Percentiles rank a stretch among this genome's conserved stretches.
These are phyloP conservation scores for Bipolaris sorokiniana DNA, from an alignment of 2,329 filamentous ascomycete genomes.

Conservation along the genomic window DNA sequence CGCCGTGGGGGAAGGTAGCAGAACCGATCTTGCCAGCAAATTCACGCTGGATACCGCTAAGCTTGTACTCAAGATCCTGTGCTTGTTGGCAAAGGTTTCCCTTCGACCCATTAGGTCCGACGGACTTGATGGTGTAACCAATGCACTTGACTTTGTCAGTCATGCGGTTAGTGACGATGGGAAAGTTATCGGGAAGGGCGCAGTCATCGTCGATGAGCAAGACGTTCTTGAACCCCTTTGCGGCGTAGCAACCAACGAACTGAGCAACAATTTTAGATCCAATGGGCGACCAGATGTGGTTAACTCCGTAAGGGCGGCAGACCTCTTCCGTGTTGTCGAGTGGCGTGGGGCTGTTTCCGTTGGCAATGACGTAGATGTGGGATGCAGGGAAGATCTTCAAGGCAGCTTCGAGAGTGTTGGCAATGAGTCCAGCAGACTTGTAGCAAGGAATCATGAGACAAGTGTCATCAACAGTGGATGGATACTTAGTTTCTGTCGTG, in stretches of 20 bases:
- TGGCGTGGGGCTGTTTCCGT: slow-evolving; percentile 22
- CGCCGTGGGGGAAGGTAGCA: slow-evolving; percentile 59
- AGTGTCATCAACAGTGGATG: slow-evolving; percentile 38
- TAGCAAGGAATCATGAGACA: slow-evolving; percentile 24
- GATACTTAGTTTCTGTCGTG: slow-evolving; percentile 31
- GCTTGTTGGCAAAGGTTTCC: slow-evolving; percentile 48
- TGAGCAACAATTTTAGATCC: slow-evolving; percentile 25
- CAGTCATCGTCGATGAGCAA: slow-evolving; percentile 27
- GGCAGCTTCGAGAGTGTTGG: slow-evolving; percentile 20
- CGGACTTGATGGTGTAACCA: slow-evolving; percentile 58
- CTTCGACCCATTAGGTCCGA: slow-evolving; percentile 46
- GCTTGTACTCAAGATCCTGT: slow-evolving; percentile 61
- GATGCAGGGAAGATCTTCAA: slow-evolving; percentile 24
- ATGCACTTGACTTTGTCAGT: slow-evolving; percentile 43
- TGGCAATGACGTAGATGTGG: slow-evolving; percentile 25
- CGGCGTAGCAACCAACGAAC: slow-evolving; percentile 22
- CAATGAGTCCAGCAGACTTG: slow-evolving; percentile 21
- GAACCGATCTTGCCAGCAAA: slow-evolving; percentile 55
- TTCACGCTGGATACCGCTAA: slow-evolving; percentile 55
- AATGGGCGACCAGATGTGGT: slow-evolving; percentile 22
- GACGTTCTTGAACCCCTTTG: slow-evolving; percentile 23
- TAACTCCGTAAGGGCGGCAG: slow-evolving; percentile 21
- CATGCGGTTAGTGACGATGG: slow-evolving; percentile 22
- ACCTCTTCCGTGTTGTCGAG: slow-evolving; percentile 27
- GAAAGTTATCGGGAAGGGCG: slow-evolving; percentile 21